Conservation (phyloP, 352 stramenopile genomes). For the Phytophthora kernoviae region DNA sequence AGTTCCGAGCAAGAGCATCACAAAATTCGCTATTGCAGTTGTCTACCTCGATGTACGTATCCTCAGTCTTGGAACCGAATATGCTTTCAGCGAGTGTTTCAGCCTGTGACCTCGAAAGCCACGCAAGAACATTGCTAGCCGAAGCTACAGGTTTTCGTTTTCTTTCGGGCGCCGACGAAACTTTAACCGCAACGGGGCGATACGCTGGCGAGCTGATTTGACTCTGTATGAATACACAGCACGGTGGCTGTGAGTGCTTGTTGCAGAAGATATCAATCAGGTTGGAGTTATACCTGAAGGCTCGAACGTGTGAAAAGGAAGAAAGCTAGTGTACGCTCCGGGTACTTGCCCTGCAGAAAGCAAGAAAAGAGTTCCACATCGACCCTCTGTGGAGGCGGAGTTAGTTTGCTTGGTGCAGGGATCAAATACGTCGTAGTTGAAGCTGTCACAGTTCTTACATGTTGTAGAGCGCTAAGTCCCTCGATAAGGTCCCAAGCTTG, state of each 20-base stretch:
- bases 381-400: conserved; percentile 26
- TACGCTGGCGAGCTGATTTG: conserved; percentile 30
- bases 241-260: too few relatives aligned
- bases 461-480: conserved; percentile 42
- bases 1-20: neutral
- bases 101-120: conserved; percentile 58
- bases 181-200: conserved; percentile 34
- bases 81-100: conserved; percentile 44
- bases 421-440: neutral
- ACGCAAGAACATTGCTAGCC: conserved; percentile 31
- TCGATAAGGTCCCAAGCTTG: conserved; percentile 65
- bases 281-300: conserved; percentile 37
- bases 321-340: conserved; percentile 51
- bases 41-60: conserved; percentile 53
- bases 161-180: conserved; percentile 9
- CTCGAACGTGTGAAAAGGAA: conserved; percentile 55
- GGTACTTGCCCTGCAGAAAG: conserved; percentile 62
- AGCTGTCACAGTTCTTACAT: conserved; percentile 27
- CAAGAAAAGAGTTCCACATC: conserved; percentile 67
- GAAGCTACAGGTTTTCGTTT: conserved; percentile 27
- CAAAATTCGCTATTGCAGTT: neutral
- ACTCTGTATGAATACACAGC: conserved; percentile 16
- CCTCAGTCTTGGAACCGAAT: conserved; percentile 55
- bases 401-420: neutral
- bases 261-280: neutral